phyloP scores from a whole-genome alignment of 495 filamentous ascomycete genomes.

The Podospora bellae-mahoneyi region DNA sequence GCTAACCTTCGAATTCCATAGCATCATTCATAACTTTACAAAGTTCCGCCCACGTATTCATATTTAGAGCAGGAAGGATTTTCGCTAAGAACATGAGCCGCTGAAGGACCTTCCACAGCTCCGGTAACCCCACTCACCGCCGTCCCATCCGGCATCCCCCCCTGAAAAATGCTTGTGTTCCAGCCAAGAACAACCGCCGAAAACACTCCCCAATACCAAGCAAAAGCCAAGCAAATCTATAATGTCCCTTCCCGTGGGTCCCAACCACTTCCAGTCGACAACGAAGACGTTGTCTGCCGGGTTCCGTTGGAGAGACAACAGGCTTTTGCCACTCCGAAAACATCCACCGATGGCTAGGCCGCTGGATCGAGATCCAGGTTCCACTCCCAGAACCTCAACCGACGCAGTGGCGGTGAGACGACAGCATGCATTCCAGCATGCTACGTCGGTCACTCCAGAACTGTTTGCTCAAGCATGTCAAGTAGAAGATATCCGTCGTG shows the following conservation, averaged over 20 bases:
- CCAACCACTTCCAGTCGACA: background rate
- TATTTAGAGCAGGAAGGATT: too few relatives aligned
- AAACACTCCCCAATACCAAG: slow-evolving; percentile 17
- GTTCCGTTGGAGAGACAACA: slow-evolving; percentile 1
- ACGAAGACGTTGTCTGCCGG: slow-evolving; percentile 4
- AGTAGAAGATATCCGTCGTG: slow-evolving; percentile 21
- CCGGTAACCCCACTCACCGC: background rate
- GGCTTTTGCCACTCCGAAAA: background rate
- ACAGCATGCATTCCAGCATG: background rate
- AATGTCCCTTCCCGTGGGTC: slow-evolving; percentile 13
- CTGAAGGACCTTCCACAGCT: background rate
- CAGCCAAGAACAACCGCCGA: slow-evolving; percentile 12
- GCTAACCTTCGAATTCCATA: too few relatives aligned
- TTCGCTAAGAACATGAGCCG: background rate
- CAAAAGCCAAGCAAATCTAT: slow-evolving; percentile 11
- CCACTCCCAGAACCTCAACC: background rate
- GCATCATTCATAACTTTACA: too few relatives aligned
- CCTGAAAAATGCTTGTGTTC: background rate
- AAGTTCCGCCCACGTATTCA: too few relatives aligned
- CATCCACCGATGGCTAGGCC: background rate
- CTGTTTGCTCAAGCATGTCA: background rate
- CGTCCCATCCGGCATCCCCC: background rate
- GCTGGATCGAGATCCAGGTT: background rate
- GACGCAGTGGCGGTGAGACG: background rate
- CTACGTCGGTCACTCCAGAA: background rate